Evolutionary conservation across 768 basidiomycete species (phyloP).

Genomic region (Fomitopsis serialis): DNA sequence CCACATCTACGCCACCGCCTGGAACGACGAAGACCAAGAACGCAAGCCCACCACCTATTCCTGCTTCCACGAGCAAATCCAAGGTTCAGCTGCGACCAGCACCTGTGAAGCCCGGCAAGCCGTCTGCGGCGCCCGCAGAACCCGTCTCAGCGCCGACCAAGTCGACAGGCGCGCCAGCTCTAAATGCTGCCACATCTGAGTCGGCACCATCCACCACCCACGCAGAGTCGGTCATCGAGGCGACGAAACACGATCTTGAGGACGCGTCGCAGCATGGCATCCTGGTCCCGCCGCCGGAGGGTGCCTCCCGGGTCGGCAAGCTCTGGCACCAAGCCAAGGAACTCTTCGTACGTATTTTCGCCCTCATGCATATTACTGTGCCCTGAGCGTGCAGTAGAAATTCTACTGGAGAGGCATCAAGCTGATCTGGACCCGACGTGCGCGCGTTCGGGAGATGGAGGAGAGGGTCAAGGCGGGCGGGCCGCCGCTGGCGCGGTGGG

Average conservation of each 20-base stretch:
- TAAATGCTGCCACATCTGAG: conserved; percentile 14
- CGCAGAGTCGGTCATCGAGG: conserved; percentile 36
- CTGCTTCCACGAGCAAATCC: conserved; percentile 26
- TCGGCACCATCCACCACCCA: conserved; percentile 8
- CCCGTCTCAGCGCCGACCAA: conserved; percentile 15
- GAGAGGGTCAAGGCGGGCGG: conserved; percentile 57
- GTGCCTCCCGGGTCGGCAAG: conserved; percentile 50
- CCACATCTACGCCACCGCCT: conserved; percentile 25
- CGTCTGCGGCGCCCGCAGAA: conserved; percentile 22
- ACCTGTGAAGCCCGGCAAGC: conserved; percentile 43
- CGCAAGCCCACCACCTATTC: conserved; percentile 17
- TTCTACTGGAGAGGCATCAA: conserved; percentile 80
- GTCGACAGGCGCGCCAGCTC: conserved; percentile 8
- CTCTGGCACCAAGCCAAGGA: conserved; percentile 45
- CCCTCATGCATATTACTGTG: neutral
- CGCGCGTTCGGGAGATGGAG: conserved; percentile 47
- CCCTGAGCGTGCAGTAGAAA: conserved; percentile 38
- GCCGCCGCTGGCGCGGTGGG: conserved; percentile 56
- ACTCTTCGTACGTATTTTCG: conserved; percentile 33
- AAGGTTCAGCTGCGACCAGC: conserved; percentile 61
- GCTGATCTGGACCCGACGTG: conserved; percentile 59
- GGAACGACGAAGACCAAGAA: conserved; percentile 7
- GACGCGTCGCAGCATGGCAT: conserved; percentile 68
- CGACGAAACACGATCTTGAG: conserved; percentile 54
- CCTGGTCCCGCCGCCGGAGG: conserved; percentile 56